Evolutionary conservation across 257 asterid species (phyloP).

Genomic region (Agastache rugosa): DNA sequence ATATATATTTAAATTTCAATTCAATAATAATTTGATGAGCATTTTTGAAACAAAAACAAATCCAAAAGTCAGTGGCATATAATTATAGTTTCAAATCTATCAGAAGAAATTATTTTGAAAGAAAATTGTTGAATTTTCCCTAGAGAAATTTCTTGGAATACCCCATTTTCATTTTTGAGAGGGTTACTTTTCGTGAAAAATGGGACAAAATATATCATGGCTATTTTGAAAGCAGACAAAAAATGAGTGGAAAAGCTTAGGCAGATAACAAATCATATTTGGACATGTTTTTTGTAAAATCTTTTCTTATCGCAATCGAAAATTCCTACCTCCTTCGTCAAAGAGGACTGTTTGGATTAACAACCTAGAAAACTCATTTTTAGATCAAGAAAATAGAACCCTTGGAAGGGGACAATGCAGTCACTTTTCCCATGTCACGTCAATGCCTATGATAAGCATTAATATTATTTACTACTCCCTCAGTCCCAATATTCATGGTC

Average conservation of each 20-base stretch:
- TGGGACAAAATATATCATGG: slow-evolving; percentile 24
- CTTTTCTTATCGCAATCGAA: not conserved
- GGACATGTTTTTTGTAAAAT: not conserved
- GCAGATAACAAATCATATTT: slow-evolving; percentile 19
- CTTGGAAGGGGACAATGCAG: slow-evolving; percentile 25
- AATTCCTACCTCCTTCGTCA: slow-evolving; percentile 27
- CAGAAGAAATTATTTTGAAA: not conserved
- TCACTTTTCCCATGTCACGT: slow-evolving; percentile 2
- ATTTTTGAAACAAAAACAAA: not conserved
- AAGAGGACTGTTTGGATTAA: not conserved
- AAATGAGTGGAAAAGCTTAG: slow-evolving; percentile 12
- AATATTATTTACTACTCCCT: no score
- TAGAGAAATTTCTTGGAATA: slow-evolving; percentile 43
- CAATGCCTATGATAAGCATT: not conserved
- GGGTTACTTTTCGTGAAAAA: slow-evolving; percentile 23
- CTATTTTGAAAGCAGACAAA: slow-evolving; percentile 12
- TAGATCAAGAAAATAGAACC: slow-evolving; percentile 7
- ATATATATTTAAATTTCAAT: no score
- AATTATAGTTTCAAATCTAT: not conserved
- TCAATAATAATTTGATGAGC: not conserved
- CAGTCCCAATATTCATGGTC: no score
- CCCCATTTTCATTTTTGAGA: not conserved
- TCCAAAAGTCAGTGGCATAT: not conserved
- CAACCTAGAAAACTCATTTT: slow-evolving; percentile 21
- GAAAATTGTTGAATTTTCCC: not conserved